Evolutionary conservation across 768 basidiomycete species (phyloP).

Genomic region (Suillus brevipes): DNA sequence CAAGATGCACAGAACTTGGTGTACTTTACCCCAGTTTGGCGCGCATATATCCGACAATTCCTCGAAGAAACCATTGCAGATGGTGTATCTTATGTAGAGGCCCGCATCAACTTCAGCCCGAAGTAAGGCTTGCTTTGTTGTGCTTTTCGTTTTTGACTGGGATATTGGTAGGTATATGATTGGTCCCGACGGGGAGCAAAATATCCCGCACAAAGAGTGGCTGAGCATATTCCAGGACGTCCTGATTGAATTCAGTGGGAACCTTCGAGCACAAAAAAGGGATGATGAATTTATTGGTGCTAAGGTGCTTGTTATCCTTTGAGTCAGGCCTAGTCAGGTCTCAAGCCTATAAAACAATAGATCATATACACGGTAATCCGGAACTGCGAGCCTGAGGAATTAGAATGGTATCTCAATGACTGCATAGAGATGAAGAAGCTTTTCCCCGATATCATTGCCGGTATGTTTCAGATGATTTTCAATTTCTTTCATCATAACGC

Average conservation of each 20-base stretch:
- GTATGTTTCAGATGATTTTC: conserved; percentile 32
- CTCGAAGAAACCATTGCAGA: conserved; percentile 63
- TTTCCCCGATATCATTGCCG: conserved; percentile 72
- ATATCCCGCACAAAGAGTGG: conserved; percentile 62
- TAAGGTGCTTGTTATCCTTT: conserved; percentile 34
- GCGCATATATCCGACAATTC: conserved; percentile 62
- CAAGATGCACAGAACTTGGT: conserved; percentile 34
- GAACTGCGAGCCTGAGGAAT: conserved; percentile 50
- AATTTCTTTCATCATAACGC: conserved; percentile 1
- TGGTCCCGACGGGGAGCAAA: conserved; percentile 55
- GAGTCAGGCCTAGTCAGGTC: neutral
- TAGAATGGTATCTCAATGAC: conserved; percentile 71
- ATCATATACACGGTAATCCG: conserved; percentile 72
- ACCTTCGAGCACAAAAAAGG: conserved; percentile 52
- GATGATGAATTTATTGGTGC: conserved; percentile 66
- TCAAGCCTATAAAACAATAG: conserved; percentile 31
- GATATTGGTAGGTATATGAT: conserved; percentile 49
- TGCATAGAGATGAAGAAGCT: conserved; percentile 72
- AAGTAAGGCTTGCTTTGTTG: conserved; percentile 40
- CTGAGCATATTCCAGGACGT: conserved; percentile 52
- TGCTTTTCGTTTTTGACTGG: neutral
- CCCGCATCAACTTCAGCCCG: conserved; percentile 61
- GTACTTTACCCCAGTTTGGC: conserved; percentile 56
- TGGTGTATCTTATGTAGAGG: conserved; percentile 71
- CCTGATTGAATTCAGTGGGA: conserved; percentile 51